Base-by-base conservation (phyloP, 148 eudicot species). In the Arbutus unedo region DNA sequence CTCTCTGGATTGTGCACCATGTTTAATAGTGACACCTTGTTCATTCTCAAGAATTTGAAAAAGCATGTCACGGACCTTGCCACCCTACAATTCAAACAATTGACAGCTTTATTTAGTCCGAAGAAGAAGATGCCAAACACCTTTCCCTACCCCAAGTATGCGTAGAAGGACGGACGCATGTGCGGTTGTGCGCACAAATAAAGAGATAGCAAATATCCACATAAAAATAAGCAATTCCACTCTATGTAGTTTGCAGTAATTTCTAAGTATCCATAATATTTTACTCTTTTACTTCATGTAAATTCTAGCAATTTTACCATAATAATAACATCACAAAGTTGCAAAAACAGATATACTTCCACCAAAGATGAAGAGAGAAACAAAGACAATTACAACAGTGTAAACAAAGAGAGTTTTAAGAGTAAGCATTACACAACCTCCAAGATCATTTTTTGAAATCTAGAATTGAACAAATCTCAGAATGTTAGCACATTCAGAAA, bases 1-100 rank as follows among this genome's bases (percentile, higher is more conserved):
- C 91, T 92, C 98, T 81, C 99, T 92, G 7, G 99, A 96, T 67
- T 96, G 99, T 64, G 98, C 91, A 82, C 99, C 99, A 79, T 96
- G 98, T 86, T 96, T 96, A 57, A 96, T 91, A 55, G 90, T 83
- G 73, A 96, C 98, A 80, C 88, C 99, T 55, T 85, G 54, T 79
- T 96, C 96, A 74, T 90, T 90, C 91, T 93, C 99, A 73, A 96
- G 95, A 81, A 96, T n/a, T 85, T 93, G 93, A 83, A 96, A 94
- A 68, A 96, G 97, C 82, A 89, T 60, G 81, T 96, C 98, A 75
- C 99, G 98, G 56, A 96, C 90, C 87, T 94, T 96, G 70, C 99
- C 99, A 82, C 99, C 99, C 98, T 96, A 89, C 72, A 89, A 83
- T 47, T 64, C 74, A 72, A 66, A 75, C 50, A 56, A 23, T 18